phyloP scores from a whole-genome alignment of 1,284 basidiomycete genomes.

The Heterobasidion irregulare region DNA sequence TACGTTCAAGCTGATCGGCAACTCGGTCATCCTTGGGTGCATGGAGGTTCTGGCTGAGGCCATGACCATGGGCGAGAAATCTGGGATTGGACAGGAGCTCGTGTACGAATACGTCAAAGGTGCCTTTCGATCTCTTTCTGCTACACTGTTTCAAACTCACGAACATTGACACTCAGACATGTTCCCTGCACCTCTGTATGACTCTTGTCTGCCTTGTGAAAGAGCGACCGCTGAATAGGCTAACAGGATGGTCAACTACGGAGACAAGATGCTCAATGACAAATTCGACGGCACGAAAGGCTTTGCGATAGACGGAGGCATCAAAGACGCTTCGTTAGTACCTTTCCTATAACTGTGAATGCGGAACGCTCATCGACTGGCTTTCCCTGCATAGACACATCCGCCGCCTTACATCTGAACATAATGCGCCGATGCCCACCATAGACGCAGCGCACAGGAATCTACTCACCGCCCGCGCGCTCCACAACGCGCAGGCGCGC shows the following conservation, averaged over 20 bases:
- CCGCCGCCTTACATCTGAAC: conserved; percentile 47
- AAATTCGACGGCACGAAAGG: conserved; percentile 72
- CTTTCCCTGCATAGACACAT: conserved; percentile 38
- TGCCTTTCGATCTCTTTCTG: conserved; percentile 15
- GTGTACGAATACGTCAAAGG: conserved; percentile 55
- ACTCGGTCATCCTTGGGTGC: conserved; percentile 60
- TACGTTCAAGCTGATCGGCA: conserved; percentile 76
- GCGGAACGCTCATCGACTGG: background rate
- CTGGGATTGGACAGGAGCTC: conserved; percentile 64
- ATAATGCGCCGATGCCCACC: conserved; percentile 75
- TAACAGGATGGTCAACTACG: conserved; percentile 41
- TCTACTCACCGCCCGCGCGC: conserved; percentile 69
- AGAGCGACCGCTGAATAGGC: background rate
- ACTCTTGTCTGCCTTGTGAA: background rate
- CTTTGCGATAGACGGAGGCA: conserved; percentile 86
- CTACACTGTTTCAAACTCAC: conserved; percentile 13
- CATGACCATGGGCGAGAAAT: conserved; percentile 80
- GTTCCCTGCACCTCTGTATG: conserved; percentile 51
- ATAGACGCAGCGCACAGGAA: conserved; percentile 75
- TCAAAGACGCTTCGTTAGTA: conserved; percentile 66
- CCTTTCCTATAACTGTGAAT: background rate
- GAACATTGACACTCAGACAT: conserved; percentile 30
- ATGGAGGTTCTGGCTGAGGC: conserved; percentile 78
- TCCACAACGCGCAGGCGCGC: conserved; percentile 40
- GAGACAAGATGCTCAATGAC: conserved; percentile 61